A percentile compares a stretch with the other conserved stretches of the same genome.
These are phyloP conservation scores for Sanghuangporus weigelae DNA, from an alignment of 1,284 basidiomycete genomes.

Conservation along the genomic window DNA sequence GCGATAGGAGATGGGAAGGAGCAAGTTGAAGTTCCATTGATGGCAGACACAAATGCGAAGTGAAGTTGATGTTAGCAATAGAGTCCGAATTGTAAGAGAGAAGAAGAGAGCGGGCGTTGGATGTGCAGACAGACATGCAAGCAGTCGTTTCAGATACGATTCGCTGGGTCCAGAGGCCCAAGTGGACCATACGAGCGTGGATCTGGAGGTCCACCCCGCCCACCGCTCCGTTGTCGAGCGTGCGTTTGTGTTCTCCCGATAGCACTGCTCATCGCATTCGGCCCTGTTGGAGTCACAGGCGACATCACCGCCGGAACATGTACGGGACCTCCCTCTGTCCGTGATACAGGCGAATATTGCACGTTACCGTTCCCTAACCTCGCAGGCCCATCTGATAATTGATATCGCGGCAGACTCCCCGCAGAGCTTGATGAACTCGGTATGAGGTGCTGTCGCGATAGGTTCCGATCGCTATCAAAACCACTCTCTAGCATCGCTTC, in stretches of 20 bases:
- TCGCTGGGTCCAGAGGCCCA: conserved; percentile 66
- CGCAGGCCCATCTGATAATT: conserved; percentile 47
- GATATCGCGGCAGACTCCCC: conserved; percentile 47
- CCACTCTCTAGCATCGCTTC: conserved; percentile 87
- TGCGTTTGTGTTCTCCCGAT: conserved; percentile 36
- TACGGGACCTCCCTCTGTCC: conserved; percentile 39
- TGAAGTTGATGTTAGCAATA: not conserved
- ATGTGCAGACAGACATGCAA: not conserved
- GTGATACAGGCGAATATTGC: conserved; percentile 48
- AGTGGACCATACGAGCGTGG: conserved; percentile 63
- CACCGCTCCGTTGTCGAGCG: conserved; percentile 39
- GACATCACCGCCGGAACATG: conserved; percentile 37
- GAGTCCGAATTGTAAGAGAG: not conserved
- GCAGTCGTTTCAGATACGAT: not conserved
- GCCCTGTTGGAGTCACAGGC: conserved; percentile 39
- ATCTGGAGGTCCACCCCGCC: conserved; percentile 30
- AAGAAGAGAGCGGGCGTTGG: not conserved
- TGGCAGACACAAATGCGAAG: not conserved
- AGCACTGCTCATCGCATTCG: conserved; percentile 30
- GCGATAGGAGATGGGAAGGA: not conserved
- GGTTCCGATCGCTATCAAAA: conserved; percentile 48
- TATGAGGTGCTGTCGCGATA: conserved; percentile 32
- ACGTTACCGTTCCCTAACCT: conserved; percentile 35
- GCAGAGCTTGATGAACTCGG: conserved; percentile 24
- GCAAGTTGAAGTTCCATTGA: not conserved